Base-by-base conservation (phyloP, 495 filamentous ascomycete genomes). In the Opeltia flavorubescens region DNA sequence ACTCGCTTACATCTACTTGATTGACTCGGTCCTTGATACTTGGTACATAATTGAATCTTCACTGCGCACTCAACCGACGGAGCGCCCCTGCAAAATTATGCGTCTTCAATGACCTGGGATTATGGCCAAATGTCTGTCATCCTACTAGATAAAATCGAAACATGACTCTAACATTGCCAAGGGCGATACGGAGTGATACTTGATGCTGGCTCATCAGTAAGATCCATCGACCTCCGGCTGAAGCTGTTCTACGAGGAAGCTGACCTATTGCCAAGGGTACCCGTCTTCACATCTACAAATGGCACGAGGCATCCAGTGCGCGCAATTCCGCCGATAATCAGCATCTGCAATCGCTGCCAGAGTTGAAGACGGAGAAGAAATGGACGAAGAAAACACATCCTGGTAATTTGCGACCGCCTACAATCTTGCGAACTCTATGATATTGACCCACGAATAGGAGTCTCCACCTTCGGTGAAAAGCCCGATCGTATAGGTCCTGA, bases 371-470 rank as follows among this genome's bases (percentile, higher is more conserved):
- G 7, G 81, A 89, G 49, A 80, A 84, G 55, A 72, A 82, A 59
- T 95, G 88, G 82, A 89, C 84, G 2, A 87, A 88, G 66, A 98
- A 98, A 66, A 89, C 89, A 34, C 72, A 83, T 39, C 91, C 91
- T 2, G 89, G 78, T 81, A 61, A 46, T 63, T 50, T 0, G 6
- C n/a, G 28, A 24, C 11, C 9, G 15, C 13, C 8, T 21, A 43
- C 20, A 9, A 23, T 15, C 15, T 43, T 45, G 24, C 34, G 34
- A 18, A 4, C 34, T n/a, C 26, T 18, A 36, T 17, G 34, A 3
- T 17, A 36, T 36, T 36, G 38, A 41, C 13, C 12, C 6, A 4
- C 23, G 2, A 48, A 17, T 43, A 81, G 79, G 91, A 20, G 80
- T 98, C 35, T 95, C 91, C 20, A 86, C 86, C 0, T 96, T 93